Base-by-base conservation (phyloP, 257 asterid species). In the Lycium barbarum region DNA sequence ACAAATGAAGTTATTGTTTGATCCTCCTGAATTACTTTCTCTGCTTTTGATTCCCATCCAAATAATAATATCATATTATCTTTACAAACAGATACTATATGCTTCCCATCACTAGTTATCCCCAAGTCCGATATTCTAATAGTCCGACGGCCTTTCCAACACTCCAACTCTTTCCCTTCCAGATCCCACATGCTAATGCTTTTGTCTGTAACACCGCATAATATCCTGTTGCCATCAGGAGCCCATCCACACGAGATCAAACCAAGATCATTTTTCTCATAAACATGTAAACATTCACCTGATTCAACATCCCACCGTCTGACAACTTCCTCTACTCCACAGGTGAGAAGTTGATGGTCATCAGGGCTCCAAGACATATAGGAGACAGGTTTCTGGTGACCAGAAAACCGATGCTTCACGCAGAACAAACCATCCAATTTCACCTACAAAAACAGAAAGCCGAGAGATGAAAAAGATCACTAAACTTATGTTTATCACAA, bases 201-300 rank as follows among this genome's bases (percentile, higher is more conserved):
- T 90, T 89, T 95, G 87, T 96, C 98, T 55, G 93, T 88, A 66
- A 90, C 92, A 86, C 99, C 97, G 26, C 91, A 86, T 84, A 93
- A 94, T 83, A 96, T 83, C 78, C 88, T 87, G 86, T 90, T 87
- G 76, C 97, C 97, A 79, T 96, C 92, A 6, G 94, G 92, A 78
- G 93, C 90, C 99, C 99, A 96, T 20, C 90, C 97, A 88, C 97
- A 96, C 14, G 99, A 96, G 83, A 96, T 89, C 87, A 94, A 82
- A 86, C 98, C 98, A 22, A 92, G 87, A 80, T 92, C 97, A 71
- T 49, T 81, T 88, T 96, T 96, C 81, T 93, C 93, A 74, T 93
- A 96, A 53, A 83, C 83, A 73, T 89, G 93, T 82, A 92, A 91
- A 87, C 98, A 95, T 84, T 93, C 94, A 62, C 98, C 98, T 43